Percentiles rank a stretch among this genome's conserved stretches.
phyloP scores from a whole-genome alignment of 2,329 filamentous ascomycete genomes.

The Trichoderma asperellum region DNA sequence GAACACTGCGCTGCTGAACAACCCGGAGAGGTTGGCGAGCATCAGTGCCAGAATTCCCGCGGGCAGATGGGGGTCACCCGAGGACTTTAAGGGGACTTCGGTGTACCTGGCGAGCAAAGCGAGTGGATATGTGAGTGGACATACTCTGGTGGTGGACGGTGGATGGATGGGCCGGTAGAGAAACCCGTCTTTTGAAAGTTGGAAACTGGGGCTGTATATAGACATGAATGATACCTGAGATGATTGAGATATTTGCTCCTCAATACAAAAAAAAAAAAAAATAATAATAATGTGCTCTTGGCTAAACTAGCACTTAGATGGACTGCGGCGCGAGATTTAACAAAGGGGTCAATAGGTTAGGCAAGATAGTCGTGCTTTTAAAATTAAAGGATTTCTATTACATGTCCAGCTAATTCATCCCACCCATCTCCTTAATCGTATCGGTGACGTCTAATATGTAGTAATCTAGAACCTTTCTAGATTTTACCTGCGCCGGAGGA shows the following conservation, averaged over 20 bases:
- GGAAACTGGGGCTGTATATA: neutral
- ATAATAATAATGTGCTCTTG: neutral
- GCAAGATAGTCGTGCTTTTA: neutral
- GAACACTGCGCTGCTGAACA: slow-evolving; percentile 80
- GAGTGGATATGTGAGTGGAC: slow-evolving; percentile 81
- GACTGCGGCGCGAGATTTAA: neutral
- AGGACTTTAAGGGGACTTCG: slow-evolving; percentile 84
- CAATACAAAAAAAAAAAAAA: no score
- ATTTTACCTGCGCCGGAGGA: slow-evolving; percentile 28
- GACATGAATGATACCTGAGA: neutral
- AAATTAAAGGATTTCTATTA: slow-evolving; percentile 13
- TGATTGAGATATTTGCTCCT: neutral
- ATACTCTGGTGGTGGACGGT: slow-evolving; percentile 82
- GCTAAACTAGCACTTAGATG: neutral
- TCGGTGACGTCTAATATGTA: slow-evolving; percentile 15
- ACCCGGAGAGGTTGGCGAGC: slow-evolving; percentile 68
- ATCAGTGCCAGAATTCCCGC: slow-evolving; percentile 83
- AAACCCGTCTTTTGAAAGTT: neutral
- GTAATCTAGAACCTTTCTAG: slow-evolving; percentile 18
- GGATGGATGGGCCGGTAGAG: slow-evolving; percentile 86
- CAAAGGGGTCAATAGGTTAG: neutral
- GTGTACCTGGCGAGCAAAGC: slow-evolving; percentile 77
- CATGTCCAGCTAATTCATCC: neutral
- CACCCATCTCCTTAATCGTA: slow-evolving; percentile 13
- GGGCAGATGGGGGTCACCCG: slow-evolving; percentile 78